phyloP scores from a whole-genome alignment of 257 asterid genomes.

The Verbascum thapsus region DNA sequence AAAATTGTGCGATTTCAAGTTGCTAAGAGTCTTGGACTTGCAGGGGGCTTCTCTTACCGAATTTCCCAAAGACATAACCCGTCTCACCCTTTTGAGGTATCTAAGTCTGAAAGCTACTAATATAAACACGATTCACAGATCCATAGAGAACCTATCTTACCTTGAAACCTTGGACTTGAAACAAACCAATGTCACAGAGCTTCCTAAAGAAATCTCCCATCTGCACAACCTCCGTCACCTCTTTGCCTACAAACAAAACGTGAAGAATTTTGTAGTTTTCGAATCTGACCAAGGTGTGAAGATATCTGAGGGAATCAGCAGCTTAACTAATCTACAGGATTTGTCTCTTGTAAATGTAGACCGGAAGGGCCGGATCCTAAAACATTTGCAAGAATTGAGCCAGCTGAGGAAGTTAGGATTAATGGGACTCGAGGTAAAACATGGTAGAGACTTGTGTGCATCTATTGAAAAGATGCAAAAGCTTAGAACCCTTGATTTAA shows the following conservation, averaged over 20 bases:
- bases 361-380: constrained; percentile 22
- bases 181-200: constrained; percentile 41
- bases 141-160: constrained; percentile 32
- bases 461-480: constrained; percentile 35
- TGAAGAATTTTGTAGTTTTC: background rate
- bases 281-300: constrained; percentile 29
- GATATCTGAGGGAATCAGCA: constrained; percentile 25
- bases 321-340: constrained; percentile 27
- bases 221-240: constrained; percentile 46
- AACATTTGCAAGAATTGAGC: constrained; percentile 29
- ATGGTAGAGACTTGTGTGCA: constrained; percentile 30
- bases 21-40: constrained; percentile 39
- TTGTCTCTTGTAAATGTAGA: constrained; percentile 38
- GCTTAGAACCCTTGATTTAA: constrained; percentile 34
- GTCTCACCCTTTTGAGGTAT: constrained; percentile 42
- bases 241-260: constrained; percentile 30
- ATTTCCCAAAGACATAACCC: constrained; percentile 35
- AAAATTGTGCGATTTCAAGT: constrained; percentile 11
- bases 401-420: constrained; percentile 47
- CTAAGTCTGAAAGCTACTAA: constrained; percentile 35
- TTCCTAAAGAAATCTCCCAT: constrained; percentile 37
- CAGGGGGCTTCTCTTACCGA: constrained; percentile 31
- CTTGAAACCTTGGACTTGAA: constrained; percentile 45
- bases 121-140: constrained; percentile 30
- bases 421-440: constrained; percentile 30